Base-by-base conservation (phyloP, 2,329 filamentous ascomycete genomes). In the Penicillium sumatraense region DNA sequence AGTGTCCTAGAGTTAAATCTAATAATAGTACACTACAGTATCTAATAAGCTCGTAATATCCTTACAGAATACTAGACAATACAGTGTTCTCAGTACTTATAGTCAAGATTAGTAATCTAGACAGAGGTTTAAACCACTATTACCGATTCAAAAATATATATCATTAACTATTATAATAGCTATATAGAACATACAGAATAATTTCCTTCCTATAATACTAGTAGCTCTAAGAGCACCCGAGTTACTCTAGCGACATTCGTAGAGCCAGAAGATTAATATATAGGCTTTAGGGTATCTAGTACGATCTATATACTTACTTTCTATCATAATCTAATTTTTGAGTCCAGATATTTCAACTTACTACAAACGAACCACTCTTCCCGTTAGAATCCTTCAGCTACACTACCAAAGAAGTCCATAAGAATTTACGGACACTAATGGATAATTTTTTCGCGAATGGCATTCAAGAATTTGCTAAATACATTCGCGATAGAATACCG, bases 11-110 rank as follows among this genome's bases (percentile, higher is more conserved):
- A 20, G 38, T 59, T 42, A 13, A 54, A 44, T 3, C 31, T 14
- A 54, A 59, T 44, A 29, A 46, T n/a, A 59, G 53, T 42, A 48
- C 57, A 35, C 53, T 46, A 11, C 21, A 13, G 21, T 56, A 59
- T 52, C 42, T 59, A 2, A 24, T 59, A 44, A 40, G 3, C 10
- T 54, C 44, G 16, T 48, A 52, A 31, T 41, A 41, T 20, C 54
- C 47, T 11, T 26, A 21, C 13, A 47, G 49, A 26, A 42, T 53
- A 23, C 35, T 59, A n/a, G 50, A 57, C 9, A 23, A 54, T 41
- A 38, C 27, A 38, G 20, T 10, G 10, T 23, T 36, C 11, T 57
- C 57, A n/a, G 18, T 21, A 5, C 20, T 57, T 26, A 42, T 21
- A 18, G 38, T 54, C 29, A 54, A 52, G 24, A 52, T 54, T 38